phyloP scores from a whole-genome alignment of 805 yeast species.

The Metschnikowia drakensbergensis region DNA sequence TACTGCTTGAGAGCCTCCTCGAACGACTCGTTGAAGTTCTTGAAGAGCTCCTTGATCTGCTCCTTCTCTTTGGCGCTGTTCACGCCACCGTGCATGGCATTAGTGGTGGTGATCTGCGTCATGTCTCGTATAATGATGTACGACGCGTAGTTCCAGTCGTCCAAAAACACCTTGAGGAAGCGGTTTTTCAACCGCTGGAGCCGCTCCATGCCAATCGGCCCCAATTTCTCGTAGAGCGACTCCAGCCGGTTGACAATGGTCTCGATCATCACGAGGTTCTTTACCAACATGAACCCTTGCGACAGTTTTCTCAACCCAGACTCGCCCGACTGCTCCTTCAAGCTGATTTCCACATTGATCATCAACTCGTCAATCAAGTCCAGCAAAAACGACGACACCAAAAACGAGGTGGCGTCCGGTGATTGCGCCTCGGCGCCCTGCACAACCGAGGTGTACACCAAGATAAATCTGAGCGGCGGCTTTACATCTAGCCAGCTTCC shows the following conservation, averaged over 20 bases:
- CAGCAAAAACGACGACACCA: conserved; percentile 64
- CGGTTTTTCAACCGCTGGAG: conserved; percentile 67
- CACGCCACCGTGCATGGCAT: conserved; percentile 37
- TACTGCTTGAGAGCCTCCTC: conserved; percentile 71
- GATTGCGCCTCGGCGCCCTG: conserved; percentile 30
- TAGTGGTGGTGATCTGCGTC: conserved; percentile 59
- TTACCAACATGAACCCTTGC: conserved; percentile 68
- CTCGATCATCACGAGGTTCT: conserved; percentile 71
- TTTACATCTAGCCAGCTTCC: conserved; percentile 67
- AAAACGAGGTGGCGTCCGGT: conserved; percentile 22
- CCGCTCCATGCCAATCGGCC: conserved; percentile 57
- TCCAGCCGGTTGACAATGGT: conserved; percentile 59
- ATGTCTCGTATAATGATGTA: conserved; percentile 69
- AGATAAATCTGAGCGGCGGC: conserved; percentile 48
- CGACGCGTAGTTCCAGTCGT: conserved; percentile 78
- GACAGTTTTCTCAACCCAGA: conserved; percentile 36
- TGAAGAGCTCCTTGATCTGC: conserved; percentile 77
- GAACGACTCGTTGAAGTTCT: conserved; percentile 75
- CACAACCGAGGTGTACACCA: conserved; percentile 46
- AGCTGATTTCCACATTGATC: conserved; percentile 58
- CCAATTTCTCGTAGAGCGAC: conserved; percentile 51
- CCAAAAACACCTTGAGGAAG: conserved; percentile 66
- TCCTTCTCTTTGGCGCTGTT: conserved; percentile 70
- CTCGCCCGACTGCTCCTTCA: conserved; percentile 35
- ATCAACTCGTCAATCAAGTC: conserved; percentile 77